phyloP scores from a whole-genome alignment of 768 basidiomycete genomes.

The Termitomyces sp. region DNA sequence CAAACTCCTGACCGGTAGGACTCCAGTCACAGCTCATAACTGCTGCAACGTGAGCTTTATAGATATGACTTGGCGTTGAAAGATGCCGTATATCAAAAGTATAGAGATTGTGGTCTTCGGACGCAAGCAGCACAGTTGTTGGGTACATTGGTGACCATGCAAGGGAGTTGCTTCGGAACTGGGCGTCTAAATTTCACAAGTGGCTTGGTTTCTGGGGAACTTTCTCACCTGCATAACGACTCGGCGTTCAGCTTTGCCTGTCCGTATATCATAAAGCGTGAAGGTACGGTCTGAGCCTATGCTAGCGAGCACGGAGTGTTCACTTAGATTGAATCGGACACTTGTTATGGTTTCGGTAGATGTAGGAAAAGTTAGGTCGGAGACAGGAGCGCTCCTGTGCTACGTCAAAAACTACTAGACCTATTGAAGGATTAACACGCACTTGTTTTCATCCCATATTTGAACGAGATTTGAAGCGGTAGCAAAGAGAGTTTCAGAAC shows the following conservation, averaged over 20 bases:
- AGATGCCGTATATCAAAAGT: slow-evolving; percentile 94
- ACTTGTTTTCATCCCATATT: slow-evolving; percentile 98
- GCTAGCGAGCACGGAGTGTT: slow-evolving; percentile 91
- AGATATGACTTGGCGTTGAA: slow-evolving; percentile 78
- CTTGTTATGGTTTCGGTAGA: slow-evolving; percentile 85
- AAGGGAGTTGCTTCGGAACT: slow-evolving; percentile 87
- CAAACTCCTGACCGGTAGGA: slow-evolving; percentile 93
- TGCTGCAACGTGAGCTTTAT: slow-evolving; percentile 95
- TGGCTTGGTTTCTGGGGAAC: background rate
- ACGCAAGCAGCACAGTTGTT: slow-evolving; percentile 87
- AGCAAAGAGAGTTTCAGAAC: slow-evolving; percentile 83
- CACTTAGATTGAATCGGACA: slow-evolving; percentile 90
- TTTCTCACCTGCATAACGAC: slow-evolving; percentile 77
- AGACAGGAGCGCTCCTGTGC: slow-evolving; percentile 72
- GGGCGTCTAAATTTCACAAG: background rate
- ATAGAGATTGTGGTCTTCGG: slow-evolving; percentile 97
- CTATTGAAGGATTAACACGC: slow-evolving; percentile 15
- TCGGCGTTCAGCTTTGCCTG: slow-evolving; percentile 90
- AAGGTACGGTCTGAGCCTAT: slow-evolving; percentile 94
- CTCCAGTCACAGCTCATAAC: slow-evolving; percentile 98
- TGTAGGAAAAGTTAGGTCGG: slow-evolving; percentile 81
- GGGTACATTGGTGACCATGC: slow-evolving; percentile 97
- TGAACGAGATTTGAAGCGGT: slow-evolving; percentile 92
- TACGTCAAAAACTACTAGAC: slow-evolving; percentile 2
- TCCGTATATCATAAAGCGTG: slow-evolving; percentile 93